Conservation (phyloP, 2,329 filamentous ascomycete genomes). For the Macrophomina tecta region DNA sequence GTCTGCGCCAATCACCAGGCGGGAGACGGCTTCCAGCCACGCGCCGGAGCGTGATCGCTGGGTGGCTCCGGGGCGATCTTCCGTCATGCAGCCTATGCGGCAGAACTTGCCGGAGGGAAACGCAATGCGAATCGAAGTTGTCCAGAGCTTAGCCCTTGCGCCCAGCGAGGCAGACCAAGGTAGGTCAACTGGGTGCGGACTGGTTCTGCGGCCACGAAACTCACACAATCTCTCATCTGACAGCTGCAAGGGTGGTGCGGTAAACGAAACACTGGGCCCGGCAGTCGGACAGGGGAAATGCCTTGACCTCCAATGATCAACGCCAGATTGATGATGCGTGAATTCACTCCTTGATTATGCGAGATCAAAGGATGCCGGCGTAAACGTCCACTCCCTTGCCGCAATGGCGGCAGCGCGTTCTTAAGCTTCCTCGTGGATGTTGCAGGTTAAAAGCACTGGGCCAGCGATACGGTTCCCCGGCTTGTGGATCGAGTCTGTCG, state of each 20-base stretch:
- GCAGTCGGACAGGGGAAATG: neutral
- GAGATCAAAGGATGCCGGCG: neutral
- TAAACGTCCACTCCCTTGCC: neutral
- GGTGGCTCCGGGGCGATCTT: neutral
- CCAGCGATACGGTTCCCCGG: too few species aligned
- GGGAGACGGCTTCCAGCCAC: neutral
- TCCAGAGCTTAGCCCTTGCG: neutral
- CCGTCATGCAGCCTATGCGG: neutral
- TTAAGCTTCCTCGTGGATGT: neutral
- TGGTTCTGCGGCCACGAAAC: too few species aligned
- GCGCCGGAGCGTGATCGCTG: neutral
- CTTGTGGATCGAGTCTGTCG: too few species aligned
- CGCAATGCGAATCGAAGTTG: neutral
- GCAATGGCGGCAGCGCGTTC: neutral
- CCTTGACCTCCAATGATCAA: neutral
- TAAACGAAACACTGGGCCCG: slow-evolving; percentile 1
- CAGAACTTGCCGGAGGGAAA: neutral
- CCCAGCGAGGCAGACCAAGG: too few species aligned
- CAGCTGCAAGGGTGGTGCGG: neutral
- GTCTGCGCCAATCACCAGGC: neutral
- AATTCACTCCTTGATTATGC: neutral
- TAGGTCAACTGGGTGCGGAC: too few species aligned
- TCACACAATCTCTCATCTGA: neutral
- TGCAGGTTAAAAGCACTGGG: neutral
- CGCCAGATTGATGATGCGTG: neutral